Base-by-base conservation (phyloP, 148 eudicot genomes). In the Mesembryanthemum crystallinum region DNA sequence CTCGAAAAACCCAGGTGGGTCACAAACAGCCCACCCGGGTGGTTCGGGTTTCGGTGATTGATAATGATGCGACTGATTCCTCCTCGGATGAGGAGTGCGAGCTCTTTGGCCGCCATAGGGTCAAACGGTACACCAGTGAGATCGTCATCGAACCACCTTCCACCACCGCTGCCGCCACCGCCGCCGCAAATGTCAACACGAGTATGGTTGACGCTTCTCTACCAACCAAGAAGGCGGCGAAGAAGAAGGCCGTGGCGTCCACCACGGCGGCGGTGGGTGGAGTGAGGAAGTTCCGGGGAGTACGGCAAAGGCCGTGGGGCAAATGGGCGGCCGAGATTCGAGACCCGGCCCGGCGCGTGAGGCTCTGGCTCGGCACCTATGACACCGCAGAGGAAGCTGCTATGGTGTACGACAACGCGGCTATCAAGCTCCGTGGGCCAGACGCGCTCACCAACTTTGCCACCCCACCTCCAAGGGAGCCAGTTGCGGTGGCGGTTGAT, bases 321-420 rank as follows among this genome's bases (percentile, higher is more conserved):
- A 95, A 90, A 37, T 95, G 96, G 96, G 97, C 98, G 1, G 98
- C 98, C 0, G 98, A 95, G 87, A 95, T 95, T 8, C 84, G 98
- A 0, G 98, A 95, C 80, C 97, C 98, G 21, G 84, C 86, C 0
- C 47, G 79, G 3, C 85, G 86, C 24, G 86, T 84, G 0, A 64
- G 98, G 64, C 83, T 95, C 6, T 95, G 98, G 98, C 73, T 94
- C 24, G 98, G 98, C 0, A 94, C 98, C 11, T 94, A 83, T 64
- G 88, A 94, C 32, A 92, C 97, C 0, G 97, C 97, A 0, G 98
- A 92, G 51, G 98, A 95, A 64, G 98, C 98, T 0, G 98, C 98
- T 0, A 86, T 87, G 80, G 96, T 92, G 9, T 95, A 95, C 43
- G 98, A 95, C 67, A 92, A 86, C 83, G 98, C 98, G 0, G 98